phyloP scores from a whole-genome alignment of 345 rosid genomes.

The Eucalyptus sideroxylon region DNA sequence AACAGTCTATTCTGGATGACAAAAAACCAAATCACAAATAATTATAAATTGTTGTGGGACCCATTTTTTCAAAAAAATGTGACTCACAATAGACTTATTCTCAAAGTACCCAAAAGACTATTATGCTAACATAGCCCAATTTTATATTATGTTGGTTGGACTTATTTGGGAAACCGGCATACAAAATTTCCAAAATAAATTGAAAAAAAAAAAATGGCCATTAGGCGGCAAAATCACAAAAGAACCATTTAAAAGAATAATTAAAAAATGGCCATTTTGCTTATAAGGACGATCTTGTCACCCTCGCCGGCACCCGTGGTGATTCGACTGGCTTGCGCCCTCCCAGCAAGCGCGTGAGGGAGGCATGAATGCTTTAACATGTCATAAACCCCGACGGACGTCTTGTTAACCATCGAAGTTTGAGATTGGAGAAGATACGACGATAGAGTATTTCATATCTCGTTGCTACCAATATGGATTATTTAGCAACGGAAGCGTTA shows the following conservation, averaged over 20 bases:
- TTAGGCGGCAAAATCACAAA: too few relatives aligned
- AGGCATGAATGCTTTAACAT: neutral
- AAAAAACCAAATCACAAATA: too few relatives aligned
- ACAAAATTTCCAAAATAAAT: too few relatives aligned
- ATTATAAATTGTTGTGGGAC: too few relatives aligned
- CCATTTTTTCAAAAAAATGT: too few relatives aligned
- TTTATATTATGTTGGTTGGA: too few relatives aligned
- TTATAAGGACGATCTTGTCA: neutral
- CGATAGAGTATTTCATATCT: neutral
- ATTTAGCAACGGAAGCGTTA: neutral
- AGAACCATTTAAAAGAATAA: too few relatives aligned
- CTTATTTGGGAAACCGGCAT: too few relatives aligned
- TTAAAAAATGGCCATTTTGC: neutral
- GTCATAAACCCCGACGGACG: neutral
- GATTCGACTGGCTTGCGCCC: neutral
- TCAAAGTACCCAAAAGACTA: too few relatives aligned
- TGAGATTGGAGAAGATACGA: neutral
- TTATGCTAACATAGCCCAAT: neutral
- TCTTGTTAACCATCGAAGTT: neutral
- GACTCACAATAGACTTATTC: too few relatives aligned
- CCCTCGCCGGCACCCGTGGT: neutral
- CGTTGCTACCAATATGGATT: neutral
- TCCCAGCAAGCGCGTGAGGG: neutral
- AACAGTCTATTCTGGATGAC: accelerated
- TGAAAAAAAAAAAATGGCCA: too few relatives aligned